Base-by-base conservation (phyloP, 768 basidiomycete species). In the Wakefieldia striispora region DNA sequence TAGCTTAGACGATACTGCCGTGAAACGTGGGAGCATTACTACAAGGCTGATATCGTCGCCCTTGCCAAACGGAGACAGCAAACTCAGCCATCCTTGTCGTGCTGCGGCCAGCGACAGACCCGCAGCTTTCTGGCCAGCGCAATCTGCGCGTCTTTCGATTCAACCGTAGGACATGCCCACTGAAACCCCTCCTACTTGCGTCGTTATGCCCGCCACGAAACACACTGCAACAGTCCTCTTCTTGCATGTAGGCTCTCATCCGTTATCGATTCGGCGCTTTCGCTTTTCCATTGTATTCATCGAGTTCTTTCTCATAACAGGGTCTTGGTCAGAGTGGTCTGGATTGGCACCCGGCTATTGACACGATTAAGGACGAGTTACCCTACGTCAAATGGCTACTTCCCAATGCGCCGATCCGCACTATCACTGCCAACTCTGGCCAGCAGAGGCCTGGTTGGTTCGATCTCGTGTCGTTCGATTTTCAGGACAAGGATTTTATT, bases 161-260 rank as follows among this genome's bases (percentile, higher is more conserved):
- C 2, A 33, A 7, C 33, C 16, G 33, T 33, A 4, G 5, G 16
- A 16, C 8, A 33, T 33, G 33, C 6, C 33, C 14, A 14, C 33
- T 16, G 33, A 16, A 16, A 33, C 16, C 13, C 33, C 33, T 33
- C 33, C 29, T 29, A 29, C 33, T 9, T 33, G 33, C 6, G 72
- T 76, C 29, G 72, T 87, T 26, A 71, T 77, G 31, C 74, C 89
- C 10, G 60, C 72, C 36, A 60, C 72, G 33, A 81, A 78, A 55
- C 93, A 95, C 68, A 84, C 88, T 6, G 89, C 91, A 7, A 93
- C 91, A 0, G 81, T 95, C 55, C 86, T 95, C 60, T 92, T 95
- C 67, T 71, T 92, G 34, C 94, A 97, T 77, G 92, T 92, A 66
- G 59, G 87, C 45, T 37, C 40, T 43, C 16, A 14, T 38, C 26